Evolutionary conservation across 2,329 filamentous ascomycete species (phyloP).

Genomic region (Nemania sp.): DNA sequence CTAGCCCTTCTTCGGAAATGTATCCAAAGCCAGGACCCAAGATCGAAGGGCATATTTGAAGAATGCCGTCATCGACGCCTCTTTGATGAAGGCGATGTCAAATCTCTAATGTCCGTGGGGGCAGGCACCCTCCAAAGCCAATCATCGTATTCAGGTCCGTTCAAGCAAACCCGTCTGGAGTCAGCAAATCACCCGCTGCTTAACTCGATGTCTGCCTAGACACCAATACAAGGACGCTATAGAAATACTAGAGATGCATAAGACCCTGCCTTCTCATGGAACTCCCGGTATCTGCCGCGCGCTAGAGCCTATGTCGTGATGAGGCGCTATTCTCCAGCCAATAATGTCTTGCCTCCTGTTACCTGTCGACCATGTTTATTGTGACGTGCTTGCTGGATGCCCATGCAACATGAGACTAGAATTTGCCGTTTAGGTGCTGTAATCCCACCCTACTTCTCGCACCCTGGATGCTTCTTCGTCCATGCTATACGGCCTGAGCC

Average conservation of each 20-base stretch:
- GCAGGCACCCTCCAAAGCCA: neutral
- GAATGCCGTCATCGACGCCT: conserved; percentile 38
- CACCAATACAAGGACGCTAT: neutral
- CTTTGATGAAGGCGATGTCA: conserved; percentile 35
- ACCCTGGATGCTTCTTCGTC: too few relatives aligned
- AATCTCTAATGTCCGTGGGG: conserved; percentile 24
- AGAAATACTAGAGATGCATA: conserved; percentile 4
- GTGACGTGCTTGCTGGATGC: neutral
- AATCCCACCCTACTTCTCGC: neutral
- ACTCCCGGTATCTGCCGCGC: neutral
- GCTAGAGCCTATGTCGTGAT: neutral
- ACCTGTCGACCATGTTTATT: neutral
- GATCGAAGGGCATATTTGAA: conserved; percentile 42
- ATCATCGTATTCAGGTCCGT: neutral
- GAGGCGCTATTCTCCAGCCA: neutral
- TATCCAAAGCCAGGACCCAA: conserved; percentile 41
- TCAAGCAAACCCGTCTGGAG: neutral
- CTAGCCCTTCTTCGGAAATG: conserved; percentile 43
- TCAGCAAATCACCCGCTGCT: neutral
- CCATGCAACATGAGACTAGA: neutral
- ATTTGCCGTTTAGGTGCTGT: neutral
- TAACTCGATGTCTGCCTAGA: conserved; percentile 4
- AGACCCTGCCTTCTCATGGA: neutral
- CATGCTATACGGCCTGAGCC: too few relatives aligned
- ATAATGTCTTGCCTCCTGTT: neutral